Evolutionary conservation across 495 filamentous ascomycete species (phyloP).

Genomic region (Talaromyces proteolyticus): DNA sequence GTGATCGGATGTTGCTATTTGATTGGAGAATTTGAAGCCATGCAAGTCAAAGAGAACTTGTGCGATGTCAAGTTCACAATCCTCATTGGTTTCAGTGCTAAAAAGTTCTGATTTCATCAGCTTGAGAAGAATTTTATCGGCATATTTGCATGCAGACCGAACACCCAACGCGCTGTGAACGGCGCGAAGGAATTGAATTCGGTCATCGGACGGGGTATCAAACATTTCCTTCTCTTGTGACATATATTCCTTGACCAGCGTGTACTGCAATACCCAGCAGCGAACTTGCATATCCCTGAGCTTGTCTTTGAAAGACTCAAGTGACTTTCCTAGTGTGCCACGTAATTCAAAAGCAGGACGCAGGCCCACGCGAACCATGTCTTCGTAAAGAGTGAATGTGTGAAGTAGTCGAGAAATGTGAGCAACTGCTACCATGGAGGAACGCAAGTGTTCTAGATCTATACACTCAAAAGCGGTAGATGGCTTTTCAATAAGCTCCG

Average conservation of each 20-base stretch:
- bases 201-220: constrained; percentile 56
- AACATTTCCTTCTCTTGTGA: constrained; percentile 59
- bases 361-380: constrained; percentile 71
- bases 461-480: constrained; percentile 76
- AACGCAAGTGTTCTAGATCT: constrained; percentile 66
- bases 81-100: constrained; percentile 53
- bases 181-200: constrained; percentile 65
- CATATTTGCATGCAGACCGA: constrained; percentile 79
- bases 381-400: constrained; percentile 72
- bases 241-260: constrained; percentile 69
- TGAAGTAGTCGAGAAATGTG: constrained; percentile 68
- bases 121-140: constrained; percentile 79
- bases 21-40: constrained; percentile 70
- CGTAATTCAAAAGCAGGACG: constrained; percentile 35
- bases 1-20: constrained; percentile 65
- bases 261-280: constrained; percentile 75
- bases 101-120: constrained; percentile 79
- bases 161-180: constrained; percentile 84
- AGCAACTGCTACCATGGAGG: constrained; percentile 62
- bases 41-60: constrained; percentile 89
- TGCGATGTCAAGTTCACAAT: constrained; percentile 71
- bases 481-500: constrained; percentile 54
- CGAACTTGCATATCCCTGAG: constrained; percentile 86
- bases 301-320: constrained; percentile 57
- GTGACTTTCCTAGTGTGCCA: constrained; percentile 34